Evolutionary conservation across 208 protist species (phyloP).

Genomic region (Wallacemonas sp.): DNA sequence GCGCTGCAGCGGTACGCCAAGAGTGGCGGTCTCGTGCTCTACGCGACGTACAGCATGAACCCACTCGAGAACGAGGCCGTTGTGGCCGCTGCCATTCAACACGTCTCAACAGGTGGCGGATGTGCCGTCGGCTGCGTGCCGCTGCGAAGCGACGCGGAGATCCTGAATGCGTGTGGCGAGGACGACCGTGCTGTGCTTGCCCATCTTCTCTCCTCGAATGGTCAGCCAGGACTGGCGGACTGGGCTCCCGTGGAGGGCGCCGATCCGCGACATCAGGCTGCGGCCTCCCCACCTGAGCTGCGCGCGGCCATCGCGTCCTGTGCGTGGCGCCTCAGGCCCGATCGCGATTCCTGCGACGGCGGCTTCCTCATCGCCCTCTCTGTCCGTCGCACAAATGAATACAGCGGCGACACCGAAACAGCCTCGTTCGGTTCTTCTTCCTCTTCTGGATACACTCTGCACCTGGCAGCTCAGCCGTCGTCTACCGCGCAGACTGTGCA

Average conservation of each 20-base stretch:
- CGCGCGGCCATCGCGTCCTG: slow-evolving; percentile 34
- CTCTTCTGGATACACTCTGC: not conserved
- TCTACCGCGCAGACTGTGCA: too few species aligned
- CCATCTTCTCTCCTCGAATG: slow-evolving; percentile 16
- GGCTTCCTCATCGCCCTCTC: slow-evolving; percentile 54
- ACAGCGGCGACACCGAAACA: not conserved
- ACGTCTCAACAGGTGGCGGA: slow-evolving; percentile 9
- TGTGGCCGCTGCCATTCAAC: slow-evolving; percentile 68
- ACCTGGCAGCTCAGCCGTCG: too few species aligned
- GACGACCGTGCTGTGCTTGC: slow-evolving; percentile 17
- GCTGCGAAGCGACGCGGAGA: slow-evolving; percentile 10
- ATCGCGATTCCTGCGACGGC: slow-evolving; percentile 36
- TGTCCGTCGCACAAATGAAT: slow-evolving; percentile 13
- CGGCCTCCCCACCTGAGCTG: slow-evolving; percentile 26
- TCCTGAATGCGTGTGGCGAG: not conserved
- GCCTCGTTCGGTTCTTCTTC: not conserved
- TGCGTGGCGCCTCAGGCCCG: slow-evolving; percentile 49
- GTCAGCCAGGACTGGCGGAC: slow-evolving; percentile 36
- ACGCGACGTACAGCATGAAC: slow-evolving; percentile 93
- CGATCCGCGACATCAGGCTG: slow-evolving; percentile 33
- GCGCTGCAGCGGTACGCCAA: slow-evolving; percentile 31
- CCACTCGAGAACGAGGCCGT: slow-evolving; percentile 95
- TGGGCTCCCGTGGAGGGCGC: slow-evolving; percentile 67
- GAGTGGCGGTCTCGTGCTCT: slow-evolving; percentile 78
- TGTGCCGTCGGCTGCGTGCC: slow-evolving; percentile 29